These are phyloP conservation scores for Fusarium nurragi DNA, from an alignment of 2,329 filamentous ascomycete genomes.

Conservation along the genomic window DNA sequence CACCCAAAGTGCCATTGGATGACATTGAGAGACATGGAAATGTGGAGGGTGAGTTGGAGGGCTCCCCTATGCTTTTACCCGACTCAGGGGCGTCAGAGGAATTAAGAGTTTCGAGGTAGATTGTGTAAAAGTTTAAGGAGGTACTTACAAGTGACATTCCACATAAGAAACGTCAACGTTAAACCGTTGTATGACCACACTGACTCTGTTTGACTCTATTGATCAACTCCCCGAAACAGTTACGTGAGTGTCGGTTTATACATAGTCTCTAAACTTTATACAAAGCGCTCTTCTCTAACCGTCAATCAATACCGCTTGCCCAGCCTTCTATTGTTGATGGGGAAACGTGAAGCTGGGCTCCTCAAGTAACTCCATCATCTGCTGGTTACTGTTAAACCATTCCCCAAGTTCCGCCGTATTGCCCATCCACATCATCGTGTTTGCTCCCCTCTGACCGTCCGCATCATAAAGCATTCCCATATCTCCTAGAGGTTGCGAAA, in stretches of 20 bases:
- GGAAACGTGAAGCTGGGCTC: slow-evolving; percentile 44
- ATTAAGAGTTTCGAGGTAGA: slow-evolving; percentile 28
- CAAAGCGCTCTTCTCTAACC: background rate
- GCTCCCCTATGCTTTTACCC: slow-evolving; percentile 53
- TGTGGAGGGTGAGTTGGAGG: slow-evolving; percentile 48
- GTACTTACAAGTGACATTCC: background rate
- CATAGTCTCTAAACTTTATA: too few relatives aligned
- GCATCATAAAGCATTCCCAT: slow-evolving; percentile 15
- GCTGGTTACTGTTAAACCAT: slow-evolving; percentile 52
- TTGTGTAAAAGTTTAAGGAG: background rate
- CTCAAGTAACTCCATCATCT: slow-evolving; percentile 51
- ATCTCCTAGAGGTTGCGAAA: slow-evolving; percentile 26
- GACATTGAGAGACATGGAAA: slow-evolving; percentile 50
- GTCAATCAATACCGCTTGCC: background rate
- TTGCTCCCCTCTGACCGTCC: slow-evolving; percentile 32
- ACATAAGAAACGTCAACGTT: background rate
- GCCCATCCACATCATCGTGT: slow-evolving; percentile 50
- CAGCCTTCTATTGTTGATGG: slow-evolving; percentile 3
- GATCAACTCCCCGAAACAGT: too few relatives aligned
- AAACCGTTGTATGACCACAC: background rate
- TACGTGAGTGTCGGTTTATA: background rate
- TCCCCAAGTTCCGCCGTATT: slow-evolving; percentile 51
- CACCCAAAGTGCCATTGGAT: slow-evolving; percentile 35
- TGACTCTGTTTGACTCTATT: background rate
- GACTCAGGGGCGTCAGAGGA: slow-evolving; percentile 43